Percentiles rank a stretch among this genome's conserved stretches.
Evolutionary conservation across 1,139 yeast genomes (phyloP).

Genomic region (Arxiozyma telluris): DNA sequence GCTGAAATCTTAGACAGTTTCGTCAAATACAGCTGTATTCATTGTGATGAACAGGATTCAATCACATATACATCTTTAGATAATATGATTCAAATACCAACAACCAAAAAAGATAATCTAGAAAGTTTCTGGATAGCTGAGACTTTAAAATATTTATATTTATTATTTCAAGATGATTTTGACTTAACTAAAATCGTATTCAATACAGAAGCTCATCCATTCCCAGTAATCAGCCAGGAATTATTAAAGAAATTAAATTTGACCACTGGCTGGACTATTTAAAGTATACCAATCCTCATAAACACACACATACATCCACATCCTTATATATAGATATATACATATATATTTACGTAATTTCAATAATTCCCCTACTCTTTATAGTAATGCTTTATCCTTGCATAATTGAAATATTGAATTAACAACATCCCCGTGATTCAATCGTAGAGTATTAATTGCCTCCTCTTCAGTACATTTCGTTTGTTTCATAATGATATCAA

Average conservation of each 20-base stretch:
- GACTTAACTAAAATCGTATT: slow-evolving; percentile 62
- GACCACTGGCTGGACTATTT: slow-evolving; percentile 22
- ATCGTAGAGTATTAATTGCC: slow-evolving; percentile 81
- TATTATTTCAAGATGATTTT: slow-evolving; percentile 66
- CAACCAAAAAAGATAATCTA: slow-evolving; percentile 58
- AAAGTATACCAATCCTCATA: background rate
- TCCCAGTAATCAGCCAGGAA: slow-evolving; percentile 42
- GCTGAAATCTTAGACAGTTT: slow-evolving; percentile 75
- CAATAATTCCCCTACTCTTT: no score
- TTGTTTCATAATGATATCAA: slow-evolving; percentile 76
- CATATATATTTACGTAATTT: background rate
- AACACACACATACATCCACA: background rate
- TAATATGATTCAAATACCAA: slow-evolving; percentile 49
- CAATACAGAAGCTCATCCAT: slow-evolving; percentile 90
- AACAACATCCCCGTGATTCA: slow-evolving; percentile 86
- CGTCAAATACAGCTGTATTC: slow-evolving; percentile 43
- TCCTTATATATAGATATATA: background rate
- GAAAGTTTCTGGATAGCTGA: slow-evolving; percentile 95
- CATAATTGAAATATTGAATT: slow-evolving; percentile 79
- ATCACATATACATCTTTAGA: slow-evolving; percentile 55
- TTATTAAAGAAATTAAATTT: slow-evolving; percentile 11
- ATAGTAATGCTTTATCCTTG: background rate
- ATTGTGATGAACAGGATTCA: slow-evolving; percentile 30
- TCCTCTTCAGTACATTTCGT: slow-evolving; percentile 76
- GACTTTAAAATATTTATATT: slow-evolving; percentile 78